Conservation (phyloP, 2,329 filamentous ascomycete species). For the Zasmidium citrigriseum region DNA sequence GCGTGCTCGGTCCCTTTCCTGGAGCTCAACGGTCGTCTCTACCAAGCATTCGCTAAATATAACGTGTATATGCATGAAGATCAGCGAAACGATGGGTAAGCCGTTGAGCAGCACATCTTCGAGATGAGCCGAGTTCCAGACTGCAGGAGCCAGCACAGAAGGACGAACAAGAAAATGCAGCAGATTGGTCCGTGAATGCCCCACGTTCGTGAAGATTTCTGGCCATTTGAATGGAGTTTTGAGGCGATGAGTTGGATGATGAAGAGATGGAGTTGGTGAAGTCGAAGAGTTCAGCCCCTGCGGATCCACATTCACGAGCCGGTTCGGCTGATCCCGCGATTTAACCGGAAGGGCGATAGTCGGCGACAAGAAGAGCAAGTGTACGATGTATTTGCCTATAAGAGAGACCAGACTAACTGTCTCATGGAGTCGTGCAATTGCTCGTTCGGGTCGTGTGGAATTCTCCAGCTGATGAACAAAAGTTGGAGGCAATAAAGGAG, state of each 20-base stretch:
- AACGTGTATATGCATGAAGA: neutral
- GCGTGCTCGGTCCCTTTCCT: neutral
- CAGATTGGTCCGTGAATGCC: no score
- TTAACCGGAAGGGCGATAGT: neutral
- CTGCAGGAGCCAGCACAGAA: no score
- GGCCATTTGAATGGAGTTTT: no score
- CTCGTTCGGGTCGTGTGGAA: neutral
- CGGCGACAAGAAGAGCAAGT: neutral
- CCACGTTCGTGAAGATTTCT: no score
- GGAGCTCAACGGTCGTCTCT: neutral
- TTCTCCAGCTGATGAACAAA: neutral
- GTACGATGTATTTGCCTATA: neutral
- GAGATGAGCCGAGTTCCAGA: no score
- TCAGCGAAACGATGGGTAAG: neutral
- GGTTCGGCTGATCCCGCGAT: neutral
- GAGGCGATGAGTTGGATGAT: no score
- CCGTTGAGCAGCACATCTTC: neutral
- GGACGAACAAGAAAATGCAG: no score
- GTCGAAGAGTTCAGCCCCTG: neutral
- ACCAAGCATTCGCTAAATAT: neutral
- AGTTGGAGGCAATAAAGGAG: neutral
- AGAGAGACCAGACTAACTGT: neutral
- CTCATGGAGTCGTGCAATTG: neutral
- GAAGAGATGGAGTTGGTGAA: neutral
- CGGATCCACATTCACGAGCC: neutral